A percentile compares a stretch with the other conserved stretches of the same genome.
Evolutionary conservation across 2,329 filamentous ascomycete species (phyloP).

Genomic region (Pseudocercospora pini-densiflorae): DNA sequence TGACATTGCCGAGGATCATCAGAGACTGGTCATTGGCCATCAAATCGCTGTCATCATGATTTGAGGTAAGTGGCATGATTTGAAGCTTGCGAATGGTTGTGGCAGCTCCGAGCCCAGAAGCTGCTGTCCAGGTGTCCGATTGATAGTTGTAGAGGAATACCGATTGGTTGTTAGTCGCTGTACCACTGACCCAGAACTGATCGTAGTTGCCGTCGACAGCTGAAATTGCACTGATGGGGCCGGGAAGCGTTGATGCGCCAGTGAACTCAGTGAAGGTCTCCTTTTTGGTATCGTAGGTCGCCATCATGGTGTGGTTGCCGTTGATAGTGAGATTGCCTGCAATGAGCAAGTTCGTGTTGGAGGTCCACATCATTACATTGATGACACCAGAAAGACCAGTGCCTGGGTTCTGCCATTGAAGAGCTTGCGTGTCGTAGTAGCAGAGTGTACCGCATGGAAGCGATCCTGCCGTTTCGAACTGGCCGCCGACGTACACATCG

Average conservation of each 20-base stretch:
- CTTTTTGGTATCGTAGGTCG: conserved; percentile 71
- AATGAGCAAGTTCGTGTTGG: conserved; percentile 71
- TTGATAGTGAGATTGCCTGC: conserved; percentile 76
- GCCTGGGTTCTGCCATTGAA: conserved; percentile 82
- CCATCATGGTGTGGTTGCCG: conserved; percentile 68
- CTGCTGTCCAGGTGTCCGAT: conserved; percentile 71
- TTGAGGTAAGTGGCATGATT: conserved; percentile 71
- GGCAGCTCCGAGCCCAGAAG: conserved; percentile 66
- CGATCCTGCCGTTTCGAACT: conserved; percentile 80
- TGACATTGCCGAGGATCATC: conserved; percentile 82
- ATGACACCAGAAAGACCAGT: conserved; percentile 72
- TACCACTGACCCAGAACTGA: conserved; percentile 81
- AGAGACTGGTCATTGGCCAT: conserved; percentile 72
- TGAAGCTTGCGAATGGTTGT: conserved; percentile 81
- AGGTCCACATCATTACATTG: conserved; percentile 75
- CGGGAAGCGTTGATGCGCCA: conserved; percentile 70
- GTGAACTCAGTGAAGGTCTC: conserved; percentile 69
- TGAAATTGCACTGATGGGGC: conserved; percentile 76
- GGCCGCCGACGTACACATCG: conserved; percentile 84
- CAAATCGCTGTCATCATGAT: conserved; percentile 68
- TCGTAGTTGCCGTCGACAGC: conserved; percentile 73
- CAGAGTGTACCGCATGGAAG: conserved; percentile 84
- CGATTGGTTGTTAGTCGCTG: conserved; percentile 63
- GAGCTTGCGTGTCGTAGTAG: conserved; percentile 70
- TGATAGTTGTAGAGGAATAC: conserved; percentile 78